phyloP scores from a whole-genome alignment of 345 rosid species.

The Citrus glauca region DNA sequence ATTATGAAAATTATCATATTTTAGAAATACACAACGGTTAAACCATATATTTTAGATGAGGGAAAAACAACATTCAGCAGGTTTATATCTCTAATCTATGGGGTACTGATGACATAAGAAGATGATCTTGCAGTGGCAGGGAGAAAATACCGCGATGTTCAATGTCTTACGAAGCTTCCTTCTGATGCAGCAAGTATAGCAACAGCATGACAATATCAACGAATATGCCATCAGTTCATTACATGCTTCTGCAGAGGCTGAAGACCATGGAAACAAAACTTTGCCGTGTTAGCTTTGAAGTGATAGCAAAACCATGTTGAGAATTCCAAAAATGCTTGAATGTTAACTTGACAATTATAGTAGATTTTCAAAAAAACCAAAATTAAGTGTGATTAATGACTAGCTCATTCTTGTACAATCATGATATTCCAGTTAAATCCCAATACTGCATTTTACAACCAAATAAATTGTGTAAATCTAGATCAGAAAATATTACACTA shows the following conservation, averaged over 20 bases:
- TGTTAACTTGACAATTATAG: neutral
- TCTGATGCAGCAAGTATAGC: slow-evolving; percentile 94
- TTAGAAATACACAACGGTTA: neutral
- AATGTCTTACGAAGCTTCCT: slow-evolving; percentile 82
- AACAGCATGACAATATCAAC: slow-evolving; percentile 89
- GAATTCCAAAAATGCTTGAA: neutral
- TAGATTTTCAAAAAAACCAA: neutral
- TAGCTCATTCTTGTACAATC: neutral
- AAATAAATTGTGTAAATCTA: neutral
- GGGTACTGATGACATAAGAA: neutral
- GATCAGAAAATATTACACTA: neutral
- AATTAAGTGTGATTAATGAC: neutral
- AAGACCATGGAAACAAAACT: slow-evolving; percentile 9
- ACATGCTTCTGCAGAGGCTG: slow-evolving; percentile 97
- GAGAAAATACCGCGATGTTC: slow-evolving; percentile 67
- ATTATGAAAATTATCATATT: neutral
- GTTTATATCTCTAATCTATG: neutral
- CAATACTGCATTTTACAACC: neutral
- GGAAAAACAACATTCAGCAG: neutral
- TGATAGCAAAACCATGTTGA: slow-evolving; percentile 5
- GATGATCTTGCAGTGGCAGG: slow-evolving; percentile 3
- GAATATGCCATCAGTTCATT: slow-evolving; percentile 94
- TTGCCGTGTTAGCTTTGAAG: slow-evolving; percentile 13
- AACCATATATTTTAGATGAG: neutral
- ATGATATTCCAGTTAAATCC: neutral